Base-by-base conservation (phyloP, 345 rosid genomes). In the Moringa oleifera region DNA sequence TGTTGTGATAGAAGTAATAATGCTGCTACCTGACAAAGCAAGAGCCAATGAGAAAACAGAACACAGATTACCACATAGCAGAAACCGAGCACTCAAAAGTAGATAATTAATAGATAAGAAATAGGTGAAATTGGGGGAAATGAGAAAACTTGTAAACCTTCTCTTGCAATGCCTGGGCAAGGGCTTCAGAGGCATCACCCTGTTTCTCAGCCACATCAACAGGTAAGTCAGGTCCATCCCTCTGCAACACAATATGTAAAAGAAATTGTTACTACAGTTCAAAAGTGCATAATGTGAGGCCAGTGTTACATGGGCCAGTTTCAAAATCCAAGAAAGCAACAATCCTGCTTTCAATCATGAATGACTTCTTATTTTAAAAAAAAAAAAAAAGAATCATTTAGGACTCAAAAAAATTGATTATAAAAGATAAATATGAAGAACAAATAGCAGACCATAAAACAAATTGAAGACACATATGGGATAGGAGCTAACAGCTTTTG, bases 1-100 rank as follows among this genome's bases (percentile, higher is more conserved):
- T 91, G 87, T 76, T 95, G 97, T 10, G 99, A 91, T 68, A 95
- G 64, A 73, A 95, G 96, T 61, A 95, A 70, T 24, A 95, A 77
- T 36, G 95, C 79, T 20, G 83, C 78, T 68, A 91, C 95, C 99
- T 95, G 80, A 57, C 50, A 73, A 69, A 57, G 17, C 1, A 41
- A 59, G 47, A 61, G 63, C 58, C 51, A 25, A 23, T 57, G 53
- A 70, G 61, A 65, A 50, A 22, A 28, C 25, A 56, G 56, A 51
- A 67, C 16, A 60, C 25, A 28, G 25, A 67, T 53, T 19, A 70
- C 15, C 31, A 59, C 21, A 55, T 21, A 25, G 25, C 47, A 63
- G 7, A 52, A 25, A 37, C 1, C 3, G 16, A 25, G 1, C 5
- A 31, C 18, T 58, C 47, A 41, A 33, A 7, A 41, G 17, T 15